These are phyloP conservation scores for Curvularia spicifera DNA, from an alignment of 2,329 filamentous ascomycete species.

Conservation along the genomic window DNA sequence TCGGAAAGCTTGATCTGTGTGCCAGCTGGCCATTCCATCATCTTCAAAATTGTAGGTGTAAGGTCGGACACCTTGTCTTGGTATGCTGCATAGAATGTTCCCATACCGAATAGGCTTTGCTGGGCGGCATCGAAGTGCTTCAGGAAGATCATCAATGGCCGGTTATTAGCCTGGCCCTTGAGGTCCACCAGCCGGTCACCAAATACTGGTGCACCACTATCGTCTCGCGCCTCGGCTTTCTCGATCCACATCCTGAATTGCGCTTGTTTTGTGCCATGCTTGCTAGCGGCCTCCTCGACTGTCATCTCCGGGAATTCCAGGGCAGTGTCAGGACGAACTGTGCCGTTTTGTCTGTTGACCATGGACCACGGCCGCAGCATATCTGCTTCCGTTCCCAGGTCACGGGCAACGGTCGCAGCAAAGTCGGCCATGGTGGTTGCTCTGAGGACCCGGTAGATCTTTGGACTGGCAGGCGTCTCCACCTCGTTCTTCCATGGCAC, in stretches of 20 bases:
- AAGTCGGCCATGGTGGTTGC: constrained; percentile 80
- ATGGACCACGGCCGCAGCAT: constrained; percentile 89
- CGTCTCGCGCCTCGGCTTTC: constrained; percentile 67
- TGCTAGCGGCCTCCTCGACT: constrained; percentile 68
- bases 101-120: constrained; percentile 77
- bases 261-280: constrained; percentile 71
- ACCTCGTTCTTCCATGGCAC: constrained; percentile 64
- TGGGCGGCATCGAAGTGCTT: constrained; percentile 85
- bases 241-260: constrained; percentile 87
- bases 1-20: constrained; percentile 79
- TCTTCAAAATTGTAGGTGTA: constrained; percentile 74
- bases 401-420: constrained; percentile 70
- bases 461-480: constrained; percentile 68
- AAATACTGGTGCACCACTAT: constrained; percentile 76
- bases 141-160: constrained; percentile 81
- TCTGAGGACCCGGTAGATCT: constrained; percentile 73
- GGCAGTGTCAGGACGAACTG: constrained; percentile 85
- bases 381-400: constrained; percentile 71
- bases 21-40: constrained; percentile 86
- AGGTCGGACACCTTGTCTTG: constrained; percentile 89
- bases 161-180: constrained; percentile 58
- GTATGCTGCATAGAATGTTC: constrained; percentile 85
- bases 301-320: constrained; percentile 77
- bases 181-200: constrained; percentile 66
- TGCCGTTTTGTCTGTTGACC: constrained; percentile 99